phyloP scores from a whole-genome alignment of 2,329 filamentous ascomycete species.

The Leptographium lundbergii region DNA sequence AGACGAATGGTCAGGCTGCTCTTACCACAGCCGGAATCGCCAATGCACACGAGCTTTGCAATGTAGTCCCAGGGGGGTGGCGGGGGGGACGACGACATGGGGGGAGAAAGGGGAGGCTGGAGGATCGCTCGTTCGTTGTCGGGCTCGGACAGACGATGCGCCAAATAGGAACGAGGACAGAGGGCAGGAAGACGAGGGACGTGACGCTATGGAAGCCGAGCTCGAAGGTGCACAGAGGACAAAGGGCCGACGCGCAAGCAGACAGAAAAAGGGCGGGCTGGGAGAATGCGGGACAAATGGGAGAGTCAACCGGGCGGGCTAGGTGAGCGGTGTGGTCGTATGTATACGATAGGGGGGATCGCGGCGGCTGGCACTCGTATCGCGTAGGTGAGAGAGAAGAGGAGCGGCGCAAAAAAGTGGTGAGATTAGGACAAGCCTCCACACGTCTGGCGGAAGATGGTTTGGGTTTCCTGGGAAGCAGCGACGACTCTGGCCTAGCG shows the following conservation, averaged over 20 bases:
- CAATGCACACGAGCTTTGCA: slow-evolving; percentile 95
- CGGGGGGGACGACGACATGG: slow-evolving; percentile 33
- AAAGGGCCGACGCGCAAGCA: not conserved
- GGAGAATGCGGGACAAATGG: not conserved
- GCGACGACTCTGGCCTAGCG: not conserved
- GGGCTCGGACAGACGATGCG: not conserved
- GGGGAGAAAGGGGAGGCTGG: slow-evolving; percentile 3
- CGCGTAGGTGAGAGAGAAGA: not conserved
- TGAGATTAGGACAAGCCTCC: no score
- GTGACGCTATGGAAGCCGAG: not conserved
- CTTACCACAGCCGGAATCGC: slow-evolving; percentile 93
- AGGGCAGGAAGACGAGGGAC: not conserved
- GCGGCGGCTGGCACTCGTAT: not conserved
- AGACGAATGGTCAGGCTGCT: slow-evolving; percentile 87
- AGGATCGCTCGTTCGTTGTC: not conserved
- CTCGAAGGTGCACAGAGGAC: not conserved
- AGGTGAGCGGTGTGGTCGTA: not conserved
- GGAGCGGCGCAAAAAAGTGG: not conserved
- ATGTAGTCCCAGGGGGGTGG: slow-evolving; percentile 88
- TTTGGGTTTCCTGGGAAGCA: no score
- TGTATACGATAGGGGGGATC: not conserved
- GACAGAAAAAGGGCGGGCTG: not conserved
- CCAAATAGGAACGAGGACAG: not conserved
- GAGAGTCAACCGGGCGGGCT: not conserved
- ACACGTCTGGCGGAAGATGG: no score